Base-by-base conservation (phyloP, 2,329 filamentous ascomycete species). In the Botryotinia convoluta region DNA sequence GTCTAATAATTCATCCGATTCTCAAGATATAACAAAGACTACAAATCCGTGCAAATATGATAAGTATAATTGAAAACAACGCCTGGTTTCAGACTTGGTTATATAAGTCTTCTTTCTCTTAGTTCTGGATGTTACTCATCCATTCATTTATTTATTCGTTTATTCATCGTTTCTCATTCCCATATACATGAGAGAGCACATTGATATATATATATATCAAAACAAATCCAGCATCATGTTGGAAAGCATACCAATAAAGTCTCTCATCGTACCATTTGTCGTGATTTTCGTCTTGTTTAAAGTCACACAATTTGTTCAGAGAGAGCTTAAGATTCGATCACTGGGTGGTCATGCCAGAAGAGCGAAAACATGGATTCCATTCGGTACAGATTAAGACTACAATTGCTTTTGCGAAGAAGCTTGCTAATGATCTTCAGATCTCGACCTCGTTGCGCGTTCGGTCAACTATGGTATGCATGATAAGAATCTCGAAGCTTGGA, bases 401-500 rank as follows among this genome's bases (percentile, higher is more conserved):
- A 14, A 20, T 26, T 48, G 16, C 26, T 22, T 18, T n/a, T 16
- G 16, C 59, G 7, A 29, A 45, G 37, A n/a, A 37, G 32, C 57
- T 62, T 69, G 32, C 67, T 71, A 48, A 71, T 14, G 2, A 64
- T 42, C n/a, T 39, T 20, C 51, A 91, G 92, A 91, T 64, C 76
- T 95, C 60, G 91, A 93, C 76, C 84, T 93, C 74, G 83, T 94
- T 45, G 62, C 39, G 6, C 51, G 64, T 29, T 60, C 63, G n/a
- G 22, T 72, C n/a, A 37, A 14, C 16, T 18, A 59, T 6, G 20
- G 29, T 18, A 14, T 59, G 9, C 39, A 82, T 0, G 83, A 94
- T 79, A 82, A 84, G 63, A 90, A 90, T 74, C 83, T 91, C 44
- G 85, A 90, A 63, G 84, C 88, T 74, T 97, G 92, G 2, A 81